Evolutionary conservation across 208 protist species (phyloP).

Genomic region (Naegleria gruberi): DNA sequence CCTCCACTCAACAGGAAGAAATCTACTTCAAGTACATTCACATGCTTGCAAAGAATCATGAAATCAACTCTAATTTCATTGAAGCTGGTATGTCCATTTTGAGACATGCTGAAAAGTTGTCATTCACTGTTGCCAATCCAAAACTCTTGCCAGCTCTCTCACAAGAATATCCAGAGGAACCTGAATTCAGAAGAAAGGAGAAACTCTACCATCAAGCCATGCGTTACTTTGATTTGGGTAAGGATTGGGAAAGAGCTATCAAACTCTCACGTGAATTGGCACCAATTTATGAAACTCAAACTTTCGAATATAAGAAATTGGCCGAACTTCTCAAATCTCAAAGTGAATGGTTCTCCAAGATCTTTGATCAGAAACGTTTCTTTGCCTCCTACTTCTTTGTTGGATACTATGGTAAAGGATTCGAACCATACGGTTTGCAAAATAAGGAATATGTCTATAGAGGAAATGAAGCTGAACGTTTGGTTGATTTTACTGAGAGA

Average conservation of each 20-base stretch:
- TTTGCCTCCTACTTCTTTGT: constrained; percentile 17
- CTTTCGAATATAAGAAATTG: constrained; percentile 23
- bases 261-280: neutral
- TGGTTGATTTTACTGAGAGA: constrained; percentile 27
- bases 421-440: neutral
- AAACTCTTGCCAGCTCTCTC: neutral
- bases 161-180: neutral
- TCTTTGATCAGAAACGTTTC: neutral
- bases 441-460: constrained; percentile 34
- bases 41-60: neutral
- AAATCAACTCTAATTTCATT: neutral
- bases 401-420: constrained; percentile 21
- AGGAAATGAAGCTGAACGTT: constrained; percentile 25
- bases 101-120: neutral
- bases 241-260: constrained; percentile 16
- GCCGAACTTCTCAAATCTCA: neutral
- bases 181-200: neutral
- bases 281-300: neutral
- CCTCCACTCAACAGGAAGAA: neutral
- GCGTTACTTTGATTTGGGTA: constrained; percentile 23
- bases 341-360: neutral
- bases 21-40: constrained; percentile 20
- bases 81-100: constrained; percentile 16
- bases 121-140: neutral
- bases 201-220: neutral